These are phyloP conservation scores for Podospora bellae-mahoneyi DNA, from an alignment of 495 filamentous ascomycete genomes.

Conservation along the genomic window DNA sequence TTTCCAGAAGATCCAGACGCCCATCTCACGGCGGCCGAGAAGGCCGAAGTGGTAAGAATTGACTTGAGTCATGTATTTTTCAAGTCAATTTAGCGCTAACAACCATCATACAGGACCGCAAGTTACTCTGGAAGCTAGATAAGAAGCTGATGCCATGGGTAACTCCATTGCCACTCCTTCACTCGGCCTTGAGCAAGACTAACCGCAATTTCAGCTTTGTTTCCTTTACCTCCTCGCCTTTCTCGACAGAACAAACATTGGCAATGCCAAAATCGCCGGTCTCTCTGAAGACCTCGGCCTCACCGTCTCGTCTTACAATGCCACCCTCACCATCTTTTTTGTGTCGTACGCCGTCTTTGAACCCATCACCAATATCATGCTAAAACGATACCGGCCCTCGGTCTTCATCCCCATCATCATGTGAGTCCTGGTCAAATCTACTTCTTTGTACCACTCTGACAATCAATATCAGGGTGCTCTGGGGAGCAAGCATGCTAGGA, in stretches of 20 bases:
- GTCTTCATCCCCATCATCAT: constrained; percentile 65
- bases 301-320: constrained; percentile 65
- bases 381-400: constrained; percentile 64
- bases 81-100: not conserved
- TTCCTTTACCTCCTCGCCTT: constrained; percentile 84
- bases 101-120: constrained; percentile 51
- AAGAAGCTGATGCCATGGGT: constrained; percentile 70
- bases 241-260: constrained; percentile 78
- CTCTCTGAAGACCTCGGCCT: constrained; percentile 57
- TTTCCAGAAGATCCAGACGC: constrained; percentile 59
- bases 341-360: constrained; percentile 86
- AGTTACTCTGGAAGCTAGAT: constrained; percentile 68
- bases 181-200: not conserved
- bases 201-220: constrained; percentile 51
- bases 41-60: constrained; percentile 58
- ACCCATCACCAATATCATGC: constrained; percentile 80
- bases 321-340: constrained; percentile 82
- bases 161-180: constrained; percentile 8
- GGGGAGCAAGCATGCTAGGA: constrained; percentile 76
- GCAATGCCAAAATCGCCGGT: constrained; percentile 82
- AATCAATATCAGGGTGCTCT: constrained; percentile 39
- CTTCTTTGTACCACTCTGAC: not conserved
- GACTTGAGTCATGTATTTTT: not conserved
- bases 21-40: constrained; percentile 63
- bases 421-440: constrained; percentile 45